Evolutionary conservation across 176 grass and related monocot species (phyloP), one percentile per base, ranked within the genome.

Genomic region (Cymbopogon citratus): DNA sequence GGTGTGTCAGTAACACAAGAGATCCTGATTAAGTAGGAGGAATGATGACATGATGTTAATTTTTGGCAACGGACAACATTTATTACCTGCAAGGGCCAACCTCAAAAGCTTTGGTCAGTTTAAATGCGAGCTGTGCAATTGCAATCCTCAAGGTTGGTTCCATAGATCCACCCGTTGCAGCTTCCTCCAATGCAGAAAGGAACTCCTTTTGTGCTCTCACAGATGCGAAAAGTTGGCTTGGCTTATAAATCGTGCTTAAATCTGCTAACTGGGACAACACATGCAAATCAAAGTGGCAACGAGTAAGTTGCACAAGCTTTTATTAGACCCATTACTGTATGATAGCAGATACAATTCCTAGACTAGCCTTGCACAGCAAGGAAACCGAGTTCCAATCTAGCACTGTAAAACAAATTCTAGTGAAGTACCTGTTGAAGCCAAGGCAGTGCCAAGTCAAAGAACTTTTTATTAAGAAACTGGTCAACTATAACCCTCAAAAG

Each of bases 351-450:
- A 54, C 49, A 59, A 59, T 60, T 57, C 3, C 10, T 57, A 8
- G 21, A 57, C n/a, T n/a, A n/a, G n/a, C n/a, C n/a, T 57, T 10
- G 3, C 52, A 57, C n/a, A 57, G 54, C 8, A 56, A 9, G 19
- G n/a, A n/a, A 49, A 57, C 52, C 21, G 8, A 57, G 21, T 59
- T 59, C 54, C 21, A 59, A 59, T 6, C n/a, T 59, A 59, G 11
- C 11, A 59, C 11, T 18, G n/a, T 60, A 72, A 21, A 80, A 60
- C 45, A 79, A 85, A 57, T 12, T 60, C 10, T 60, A 72, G 21
- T 40, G 7, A 84, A 76, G 38, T 83, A 91, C 96, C 69, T 99
- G 92, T 85, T 95, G 92, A 76, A 99, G 87, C 96, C 96, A 99
- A 78, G 92, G 89, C 43, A 95, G 69, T 8, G 77, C 75, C 70